Conservation (phyloP, 2,329 filamentous ascomycete genomes). For the Atkinsonella hypoxylon region DNA sequence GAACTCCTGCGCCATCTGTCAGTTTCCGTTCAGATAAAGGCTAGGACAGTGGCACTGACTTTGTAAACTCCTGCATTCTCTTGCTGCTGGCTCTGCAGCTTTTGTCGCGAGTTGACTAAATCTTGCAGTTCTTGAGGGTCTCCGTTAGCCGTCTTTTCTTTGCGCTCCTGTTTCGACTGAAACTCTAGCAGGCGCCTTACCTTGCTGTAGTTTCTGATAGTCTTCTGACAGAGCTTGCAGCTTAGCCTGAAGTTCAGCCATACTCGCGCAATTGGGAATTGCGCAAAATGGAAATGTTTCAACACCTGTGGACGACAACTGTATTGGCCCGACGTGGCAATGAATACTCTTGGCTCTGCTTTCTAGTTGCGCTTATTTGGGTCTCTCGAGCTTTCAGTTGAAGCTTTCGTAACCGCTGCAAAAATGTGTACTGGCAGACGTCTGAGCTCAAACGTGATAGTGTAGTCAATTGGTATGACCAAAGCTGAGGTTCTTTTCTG, state of each 20-base stretch:
- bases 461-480: background rate
- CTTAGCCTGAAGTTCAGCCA: constrained; percentile 63
- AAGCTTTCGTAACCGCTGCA: background rate
- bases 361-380: background rate
- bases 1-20: constrained; percentile 56
- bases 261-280: constrained; percentile 19
- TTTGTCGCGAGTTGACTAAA: constrained; percentile 69
- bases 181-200: constrained; percentile 28
- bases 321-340: no score
- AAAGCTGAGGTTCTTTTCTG: background rate
- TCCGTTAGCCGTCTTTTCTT: constrained; percentile 3
- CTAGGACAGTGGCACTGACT: constrained; percentile 27
- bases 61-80: constrained; percentile 84
- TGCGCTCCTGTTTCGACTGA: no score
- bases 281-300: background rate
- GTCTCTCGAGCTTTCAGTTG: background rate
- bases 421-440: background rate
- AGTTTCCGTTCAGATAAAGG: background rate
- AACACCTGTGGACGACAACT: background rate
- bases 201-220: constrained; percentile 76
- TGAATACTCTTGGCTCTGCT: no score
- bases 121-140: constrained; percentile 58
- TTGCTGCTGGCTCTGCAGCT: constrained; percentile 84
- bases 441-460: background rate
- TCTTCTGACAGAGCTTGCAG: constrained; percentile 78